Evolutionary conservation across 2,329 filamentous ascomycete species (phyloP).

Genomic region (Westerdykella ornata): DNA sequence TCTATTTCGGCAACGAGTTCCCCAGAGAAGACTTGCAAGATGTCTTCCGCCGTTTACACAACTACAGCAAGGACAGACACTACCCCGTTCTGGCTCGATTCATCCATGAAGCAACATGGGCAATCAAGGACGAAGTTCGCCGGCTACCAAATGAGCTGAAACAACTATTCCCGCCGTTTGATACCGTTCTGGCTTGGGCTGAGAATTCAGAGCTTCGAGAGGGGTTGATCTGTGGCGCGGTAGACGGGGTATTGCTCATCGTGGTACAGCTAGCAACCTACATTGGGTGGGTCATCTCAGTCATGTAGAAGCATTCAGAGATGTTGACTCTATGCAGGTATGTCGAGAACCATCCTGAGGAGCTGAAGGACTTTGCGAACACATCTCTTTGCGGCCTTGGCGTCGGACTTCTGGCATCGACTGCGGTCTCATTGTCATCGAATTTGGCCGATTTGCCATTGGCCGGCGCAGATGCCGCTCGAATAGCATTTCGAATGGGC

Average conservation of each 20-base stretch:
- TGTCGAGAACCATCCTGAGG: conserved; percentile 21
- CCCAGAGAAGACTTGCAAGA: conserved; percentile 41
- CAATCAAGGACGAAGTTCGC: conserved; percentile 38
- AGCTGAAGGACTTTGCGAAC: conserved; percentile 16
- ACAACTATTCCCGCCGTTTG: conserved; percentile 34
- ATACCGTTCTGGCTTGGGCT: conserved; percentile 33
- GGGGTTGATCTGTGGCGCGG: conserved; percentile 39
- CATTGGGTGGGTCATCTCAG: conserved; percentile 38
- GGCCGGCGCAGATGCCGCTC: conserved; percentile 40
- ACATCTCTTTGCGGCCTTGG: conserved; percentile 40
- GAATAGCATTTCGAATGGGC: conserved; percentile 45
- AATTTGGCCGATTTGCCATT: conserved; percentile 38
- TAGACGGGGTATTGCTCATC: conserved; percentile 43
- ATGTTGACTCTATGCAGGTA: conserved; percentile 16
- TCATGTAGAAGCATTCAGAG: background rate
- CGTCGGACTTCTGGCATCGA: conserved; percentile 41
- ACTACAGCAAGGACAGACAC: conserved; percentile 37
- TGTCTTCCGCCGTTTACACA: conserved; percentile 38
- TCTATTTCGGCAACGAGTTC: conserved; percentile 47
- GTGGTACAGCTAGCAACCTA: conserved; percentile 38
- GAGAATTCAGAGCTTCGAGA: conserved; percentile 35
- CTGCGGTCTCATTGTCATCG: conserved; percentile 40
- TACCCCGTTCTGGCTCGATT: conserved; percentile 39
- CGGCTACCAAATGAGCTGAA: conserved; percentile 24
- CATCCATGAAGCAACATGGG: conserved; percentile 37